A percentile compares a stretch with the other conserved stretches of the same genome.
phyloP scores from a whole-genome alignment of 2,329 filamentous ascomycete species.

The Botrytis paeoniae region DNA sequence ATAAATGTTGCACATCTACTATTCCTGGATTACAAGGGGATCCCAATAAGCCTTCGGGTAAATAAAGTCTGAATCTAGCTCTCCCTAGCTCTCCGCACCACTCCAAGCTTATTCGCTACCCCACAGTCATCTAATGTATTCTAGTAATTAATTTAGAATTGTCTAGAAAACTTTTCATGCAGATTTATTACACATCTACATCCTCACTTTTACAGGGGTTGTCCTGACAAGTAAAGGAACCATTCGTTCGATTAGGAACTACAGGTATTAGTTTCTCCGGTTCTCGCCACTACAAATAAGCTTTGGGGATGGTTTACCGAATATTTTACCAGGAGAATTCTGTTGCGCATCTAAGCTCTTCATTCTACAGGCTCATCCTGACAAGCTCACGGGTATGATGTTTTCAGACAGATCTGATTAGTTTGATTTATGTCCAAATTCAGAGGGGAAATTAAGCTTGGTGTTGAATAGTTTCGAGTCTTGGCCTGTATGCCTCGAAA shows the following conservation, averaged over 20 bases:
- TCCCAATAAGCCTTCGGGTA: not conserved
- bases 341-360: not conserved
- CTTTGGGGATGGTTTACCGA: no score
- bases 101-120: not conserved
- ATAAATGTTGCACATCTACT: not conserved
- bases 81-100: not conserved
- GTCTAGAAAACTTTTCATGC: not conserved
- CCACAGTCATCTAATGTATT: not conserved
- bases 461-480: not conserved
- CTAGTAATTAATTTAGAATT: not conserved
- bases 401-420: no score
- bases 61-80: not conserved
- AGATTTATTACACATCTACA: not conserved
- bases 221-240: not conserved
- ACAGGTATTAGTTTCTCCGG: not conserved
- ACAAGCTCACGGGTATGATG: not conserved
- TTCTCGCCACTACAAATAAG: not conserved
- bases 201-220: no score
- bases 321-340: not conserved
- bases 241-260: not conserved
- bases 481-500: not conserved
- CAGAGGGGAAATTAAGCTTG: not conserved
- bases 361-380: not conserved
- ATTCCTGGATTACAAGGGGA: not conserved
- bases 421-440: no score